These are phyloP conservation scores for Aspergillus alliaceus DNA, from an alignment of 2,329 filamentous ascomycete genomes.

Conservation along the genomic window DNA sequence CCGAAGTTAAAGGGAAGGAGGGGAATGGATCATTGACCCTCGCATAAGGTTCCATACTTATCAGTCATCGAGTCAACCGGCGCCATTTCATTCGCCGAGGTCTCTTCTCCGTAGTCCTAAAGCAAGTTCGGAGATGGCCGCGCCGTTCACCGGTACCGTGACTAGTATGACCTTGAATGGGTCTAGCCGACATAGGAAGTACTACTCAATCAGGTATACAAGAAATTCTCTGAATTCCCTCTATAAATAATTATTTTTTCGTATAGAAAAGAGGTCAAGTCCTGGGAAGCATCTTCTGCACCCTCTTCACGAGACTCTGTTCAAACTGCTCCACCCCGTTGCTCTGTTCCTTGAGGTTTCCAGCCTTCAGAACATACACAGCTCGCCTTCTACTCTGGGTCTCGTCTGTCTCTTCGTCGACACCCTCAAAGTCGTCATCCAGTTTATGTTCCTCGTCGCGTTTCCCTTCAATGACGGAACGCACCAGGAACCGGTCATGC, in stretches of 20 bases:
- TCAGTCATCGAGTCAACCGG: background rate
- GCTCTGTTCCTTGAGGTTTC: slow-evolving; percentile 56
- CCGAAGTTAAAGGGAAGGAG: background rate
- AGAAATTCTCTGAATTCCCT: no score
- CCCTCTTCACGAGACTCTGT: slow-evolving; percentile 60
- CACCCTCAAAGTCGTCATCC: slow-evolving; percentile 48
- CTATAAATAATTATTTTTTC: no score
- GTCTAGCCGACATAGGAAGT: background rate
- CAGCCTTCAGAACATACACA: slow-evolving; percentile 62
- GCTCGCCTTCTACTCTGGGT: slow-evolving; percentile 48
- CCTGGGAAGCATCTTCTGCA: slow-evolving; percentile 45
- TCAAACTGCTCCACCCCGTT: slow-evolving; percentile 68
- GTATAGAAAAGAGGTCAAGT: no score
- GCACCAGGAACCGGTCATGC: slow-evolving; percentile 80
- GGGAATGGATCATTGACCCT: background rate
- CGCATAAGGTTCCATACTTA: no score
- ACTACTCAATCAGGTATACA: no score
- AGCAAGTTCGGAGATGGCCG: background rate
- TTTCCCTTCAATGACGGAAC: slow-evolving; percentile 68
- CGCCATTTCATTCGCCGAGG: background rate
- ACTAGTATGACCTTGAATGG: no score
- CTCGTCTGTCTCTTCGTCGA: slow-evolving; percentile 48
- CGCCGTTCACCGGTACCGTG: background rate
- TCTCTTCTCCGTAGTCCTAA: background rate
- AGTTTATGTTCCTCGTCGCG: slow-evolving; percentile 39